Evolutionary conservation across 1,284 basidiomycete species (phyloP), one percentile per base, ranked within the genome.

Genomic region (Schizophyllum amplum): DNA sequence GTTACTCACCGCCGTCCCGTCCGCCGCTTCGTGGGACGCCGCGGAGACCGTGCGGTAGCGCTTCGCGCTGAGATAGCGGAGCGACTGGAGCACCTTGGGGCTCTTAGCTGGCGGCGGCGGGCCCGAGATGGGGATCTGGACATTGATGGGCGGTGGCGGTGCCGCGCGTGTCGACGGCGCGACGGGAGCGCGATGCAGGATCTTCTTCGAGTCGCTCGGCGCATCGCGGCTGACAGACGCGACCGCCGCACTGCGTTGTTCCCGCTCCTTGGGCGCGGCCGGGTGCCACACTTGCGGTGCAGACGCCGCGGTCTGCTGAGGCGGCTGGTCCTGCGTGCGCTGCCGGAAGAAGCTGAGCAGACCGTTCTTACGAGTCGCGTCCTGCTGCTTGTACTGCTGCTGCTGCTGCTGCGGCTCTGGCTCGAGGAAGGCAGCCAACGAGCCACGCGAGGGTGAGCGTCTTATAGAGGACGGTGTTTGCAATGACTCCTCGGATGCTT

Each of bases 21-120:
- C 82, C 60, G 82, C 79, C 13, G 86, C 88, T 66, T 90, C 87
- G 27, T 86, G 71, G 47, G 88, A 90, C 27, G 82, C 83, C 49
- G 79, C 76, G n/a, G 88, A 90, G 52, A 90, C 73, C 4, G 84
- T 83, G 46, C 83, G 80, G 66, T 84, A 75, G 62, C 80, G 75
- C 64, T 78, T 84, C 23, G 79, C 75, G 47, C 71, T 72, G 60
- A 87, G 61, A 62, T 86, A 76, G 55, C 82, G 79, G 68, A 87
- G 20, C 11, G 24, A 50, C 48, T 9, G 15, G 22, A 20, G 20
- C 24, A 22, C 22, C 48, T 24, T 50, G 9, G 24, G 24, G 20
- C 20, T 50, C 48, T 50, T 50, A 9, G 22, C 48, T 5, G 48
- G 48, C 24, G 11, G 21, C 24, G 21, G 11, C 20, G 48, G 11